Base-by-base conservation (phyloP, 768 basidiomycete species). In the Amylocystis lapponica region DNA sequence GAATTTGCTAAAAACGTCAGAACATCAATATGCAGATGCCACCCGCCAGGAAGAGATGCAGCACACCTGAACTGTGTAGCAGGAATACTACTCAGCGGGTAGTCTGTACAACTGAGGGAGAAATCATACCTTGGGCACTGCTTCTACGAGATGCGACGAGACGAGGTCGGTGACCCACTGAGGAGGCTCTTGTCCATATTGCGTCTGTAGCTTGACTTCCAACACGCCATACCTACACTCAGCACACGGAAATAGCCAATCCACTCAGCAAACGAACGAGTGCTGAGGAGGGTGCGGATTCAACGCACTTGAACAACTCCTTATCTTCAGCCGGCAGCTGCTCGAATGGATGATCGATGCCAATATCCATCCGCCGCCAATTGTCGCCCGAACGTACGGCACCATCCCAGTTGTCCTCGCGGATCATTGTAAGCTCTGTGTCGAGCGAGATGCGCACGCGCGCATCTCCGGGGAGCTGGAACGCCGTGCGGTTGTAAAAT, bases 381-480 rank as follows among this genome's bases (percentile, higher is more conserved):
- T 99, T 96, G 40, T 84, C 72, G 6, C 81, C 79, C 0, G 91
- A 68, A n/a, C 95, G 84, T 5, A 62, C 60, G 29, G 62, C 60
- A 2, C 85, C 88, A 62, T 97, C 94, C 89, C 94, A 98, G 57
- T 96, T 89, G 57, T 98, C 96, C 65, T 99, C 96, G 48, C 96
- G 78, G 41, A 96, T 64, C 76, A 99, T 83, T 3, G 89, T 86
- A 26, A 99, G 77, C 61, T 97, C 91, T 0, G 96, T 99, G 59
- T 99, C 96, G 47, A 99, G 81, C 14, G 96, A 98, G 47, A 99
- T 97, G 39, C 96, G 92, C 27, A 99, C 96, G 39, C 91, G 81
- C n/a, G 93, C 95, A 59, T 99, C 95, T 17, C 95, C 95, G 8
- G 96, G 96, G 19, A 99, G 78, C 65, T 99, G 96, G 74, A 99